A percentile compares a stretch with the other conserved stretches of the same genome.
These are phyloP conservation scores for Cardiospermum halicacabum DNA, from an alignment of 345 rosid species.

Conservation along the genomic window DNA sequence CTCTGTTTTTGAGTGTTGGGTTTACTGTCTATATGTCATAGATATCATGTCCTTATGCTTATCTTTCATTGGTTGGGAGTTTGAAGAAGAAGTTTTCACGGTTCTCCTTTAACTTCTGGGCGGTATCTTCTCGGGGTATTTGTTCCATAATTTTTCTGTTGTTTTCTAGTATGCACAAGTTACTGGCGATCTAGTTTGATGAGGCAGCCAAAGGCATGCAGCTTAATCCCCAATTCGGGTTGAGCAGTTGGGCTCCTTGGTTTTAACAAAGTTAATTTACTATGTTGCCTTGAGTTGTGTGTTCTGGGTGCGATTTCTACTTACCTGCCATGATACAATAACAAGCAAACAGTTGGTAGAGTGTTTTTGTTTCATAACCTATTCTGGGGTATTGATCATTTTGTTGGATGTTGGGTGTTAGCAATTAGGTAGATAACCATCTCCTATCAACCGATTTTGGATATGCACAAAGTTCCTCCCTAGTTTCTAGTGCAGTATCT, in stretches of 20 bases:
- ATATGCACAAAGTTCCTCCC: conserved; percentile 8
- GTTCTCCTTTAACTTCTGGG: conserved; percentile 1
- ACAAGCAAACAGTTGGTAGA: conserved; percentile 17
- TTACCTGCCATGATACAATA: conserved; percentile 4
- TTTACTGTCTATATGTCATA: background rate
- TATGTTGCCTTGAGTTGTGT: conserved; percentile 1
- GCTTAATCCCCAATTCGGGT: conserved; percentile 1
- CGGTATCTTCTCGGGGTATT: conserved; percentile 11
- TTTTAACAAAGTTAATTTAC: background rate
- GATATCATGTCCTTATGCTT: conserved; percentile 4
- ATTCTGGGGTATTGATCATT: conserved; percentile 13
- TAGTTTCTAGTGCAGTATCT: conserved; percentile 4
- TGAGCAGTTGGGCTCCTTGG: background rate
- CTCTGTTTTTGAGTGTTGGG: background rate
- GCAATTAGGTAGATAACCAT: conserved; percentile 9
- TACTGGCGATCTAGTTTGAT: background rate
- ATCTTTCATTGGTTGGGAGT: background rate
- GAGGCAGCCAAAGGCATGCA: conserved; percentile 5
- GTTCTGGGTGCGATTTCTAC: conserved; percentile 4
- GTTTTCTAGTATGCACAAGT: background rate
- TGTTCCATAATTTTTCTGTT: background rate
- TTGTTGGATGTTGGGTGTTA: conserved; percentile 18
- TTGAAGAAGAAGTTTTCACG: background rate
- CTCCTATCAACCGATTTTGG: conserved; percentile 7
- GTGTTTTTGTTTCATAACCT: background rate